Conservation (phyloP, 345 rosid species). For the Isatis tinctoria region DNA sequence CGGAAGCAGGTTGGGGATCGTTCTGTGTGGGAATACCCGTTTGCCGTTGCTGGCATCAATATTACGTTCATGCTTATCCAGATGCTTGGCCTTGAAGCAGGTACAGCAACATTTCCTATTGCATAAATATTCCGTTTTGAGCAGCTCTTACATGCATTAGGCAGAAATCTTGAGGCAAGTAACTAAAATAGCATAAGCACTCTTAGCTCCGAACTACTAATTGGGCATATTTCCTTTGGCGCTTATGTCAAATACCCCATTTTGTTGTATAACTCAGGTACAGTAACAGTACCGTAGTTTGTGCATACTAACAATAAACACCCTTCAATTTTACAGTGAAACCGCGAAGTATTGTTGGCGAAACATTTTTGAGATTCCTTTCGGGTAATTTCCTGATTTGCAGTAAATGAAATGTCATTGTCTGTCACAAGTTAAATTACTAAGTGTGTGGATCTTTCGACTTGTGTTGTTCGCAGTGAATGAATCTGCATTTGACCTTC, state of each 20-base stretch:
- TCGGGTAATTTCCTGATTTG: slow-evolving; percentile 48
- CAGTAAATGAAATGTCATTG: background rate
- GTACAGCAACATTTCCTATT: slow-evolving; percentile 29
- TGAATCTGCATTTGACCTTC: slow-evolving; percentile 89
- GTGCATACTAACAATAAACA: slow-evolving; percentile 17
- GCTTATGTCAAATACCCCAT: background rate
- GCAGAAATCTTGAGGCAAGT: background rate
- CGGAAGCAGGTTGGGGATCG: slow-evolving; percentile 88
- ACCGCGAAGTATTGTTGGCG: slow-evolving; percentile 79
- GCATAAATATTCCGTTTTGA: background rate
- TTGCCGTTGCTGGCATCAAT: slow-evolving; percentile 99
- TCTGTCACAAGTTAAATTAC: background rate
- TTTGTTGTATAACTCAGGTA: background rate
- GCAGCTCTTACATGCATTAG: background rate
- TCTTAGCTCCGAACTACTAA: background rate
- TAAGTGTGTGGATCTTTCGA: background rate
- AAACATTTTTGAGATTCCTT: slow-evolving; percentile 83
- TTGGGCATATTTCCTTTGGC: background rate
- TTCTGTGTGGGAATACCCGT: slow-evolving; percentile 98
- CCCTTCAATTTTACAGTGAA: slow-evolving; percentile 52
- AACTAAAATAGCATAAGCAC: background rate
- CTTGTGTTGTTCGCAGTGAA: slow-evolving; percentile 52
- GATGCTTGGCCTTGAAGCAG: slow-evolving; percentile 99
- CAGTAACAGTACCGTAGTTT: background rate
- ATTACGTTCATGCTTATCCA: slow-evolving; percentile 98